phyloP scores from a whole-genome alignment of 768 basidiomycete species.

The Tricholoma terreum region DNA sequence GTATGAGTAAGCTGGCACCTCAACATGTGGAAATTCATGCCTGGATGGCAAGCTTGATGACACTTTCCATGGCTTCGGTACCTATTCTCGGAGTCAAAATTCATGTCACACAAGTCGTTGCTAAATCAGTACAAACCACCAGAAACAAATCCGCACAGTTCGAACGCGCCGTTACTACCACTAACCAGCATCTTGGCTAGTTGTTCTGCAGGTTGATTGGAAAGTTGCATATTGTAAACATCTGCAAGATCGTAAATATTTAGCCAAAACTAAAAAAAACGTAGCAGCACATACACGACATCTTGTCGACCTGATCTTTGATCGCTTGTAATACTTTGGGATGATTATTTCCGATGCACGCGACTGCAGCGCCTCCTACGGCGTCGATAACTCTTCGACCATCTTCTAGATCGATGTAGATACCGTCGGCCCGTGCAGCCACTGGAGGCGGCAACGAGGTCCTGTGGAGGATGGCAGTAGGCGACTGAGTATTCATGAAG shows the following conservation, averaged over 20 bases:
- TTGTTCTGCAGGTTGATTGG: constrained; percentile 77
- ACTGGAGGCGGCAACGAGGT: constrained; percentile 75
- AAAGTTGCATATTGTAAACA: constrained; percentile 84
- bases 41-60: constrained; percentile 80
- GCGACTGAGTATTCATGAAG: background rate
- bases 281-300: constrained; percentile 56
- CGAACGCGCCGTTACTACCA: constrained; percentile 72
- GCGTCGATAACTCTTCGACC: constrained; percentile 72
- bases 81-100: constrained; percentile 39
- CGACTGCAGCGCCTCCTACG: constrained; percentile 83
- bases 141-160: constrained; percentile 65
- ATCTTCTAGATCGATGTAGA: constrained; percentile 69
- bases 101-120: background rate
- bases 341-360: constrained; percentile 73
- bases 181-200: constrained; percentile 65
- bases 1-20: background rate
- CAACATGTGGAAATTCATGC: constrained; percentile 30
- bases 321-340: constrained; percentile 70
- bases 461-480: constrained; percentile 53
- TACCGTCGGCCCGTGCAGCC: constrained; percentile 61
- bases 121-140: constrained; percentile 50
- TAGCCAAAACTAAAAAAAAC: background rate
- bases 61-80: constrained; percentile 86
- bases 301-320: constrained; percentile 75
- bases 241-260: constrained; percentile 40